Base-by-base conservation (phyloP, 2,329 filamentous ascomycete species). In the Plectosphaerella cucumerina region DNA sequence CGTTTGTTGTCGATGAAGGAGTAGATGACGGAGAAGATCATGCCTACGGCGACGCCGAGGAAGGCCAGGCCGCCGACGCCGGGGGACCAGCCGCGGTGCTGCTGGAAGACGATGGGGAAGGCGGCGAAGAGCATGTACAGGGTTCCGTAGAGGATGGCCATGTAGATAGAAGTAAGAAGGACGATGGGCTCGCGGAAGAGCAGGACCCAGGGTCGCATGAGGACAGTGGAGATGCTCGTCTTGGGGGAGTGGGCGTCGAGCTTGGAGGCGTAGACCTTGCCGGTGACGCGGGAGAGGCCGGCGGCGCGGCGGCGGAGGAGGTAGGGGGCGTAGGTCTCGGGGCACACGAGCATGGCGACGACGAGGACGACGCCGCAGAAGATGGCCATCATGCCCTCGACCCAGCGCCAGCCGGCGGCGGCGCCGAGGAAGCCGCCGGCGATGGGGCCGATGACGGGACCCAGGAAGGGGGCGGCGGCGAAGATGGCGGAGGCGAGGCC, bases 161-260 rank as follows among this genome's bases (percentile, higher is more conserved):
- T 79, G 70, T 87, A 88, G 22, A 87, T 69, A 6, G 76, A 80
- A 5, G 83, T 72, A 10, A 87, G 69, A 11, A 86, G 63, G 21
- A 87, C 82, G 56, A 88, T 87, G 5, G 85, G 85, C 59, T 89
- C 85, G 48, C 68, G 68, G 70, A 88, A 82, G 1, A 89, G 73
- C 5, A 89, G 69, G 35, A 84, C 66, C 82, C 81, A 86, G 1
- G 85, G 85, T 2, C 85, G 75, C 39, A 75, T 68, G n/a, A 87
- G 70, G 4, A 81, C 76, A 3, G 76, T 74, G 8, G 60, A 62
- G n/a, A 80, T 58, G 4, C 69, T 69, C 22, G 70, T 62, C 37
- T 66, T 69, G 23, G 74, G 73, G 45, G 71, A 67, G 17, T 71
- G 68, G 17, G 65, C 65, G 44, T 80, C 77, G 17, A 72, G 53